Percentiles rank a stretch among this genome's conserved stretches.
phyloP scores from a whole-genome alignment of 441 rosid genomes.

The Populus hybrid region DNA sequence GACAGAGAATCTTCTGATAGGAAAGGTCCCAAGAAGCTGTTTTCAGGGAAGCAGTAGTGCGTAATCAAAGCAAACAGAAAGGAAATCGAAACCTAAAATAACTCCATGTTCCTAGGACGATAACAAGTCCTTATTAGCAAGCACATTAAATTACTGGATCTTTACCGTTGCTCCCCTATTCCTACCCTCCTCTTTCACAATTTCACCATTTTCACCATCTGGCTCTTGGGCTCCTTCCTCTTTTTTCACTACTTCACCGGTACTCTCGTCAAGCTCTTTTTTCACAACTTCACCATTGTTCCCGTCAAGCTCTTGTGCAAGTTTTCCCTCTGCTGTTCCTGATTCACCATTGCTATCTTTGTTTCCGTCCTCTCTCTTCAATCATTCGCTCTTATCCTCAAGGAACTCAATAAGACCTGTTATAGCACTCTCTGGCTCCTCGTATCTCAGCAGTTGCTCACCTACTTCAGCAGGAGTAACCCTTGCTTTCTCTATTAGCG shows the following conservation, averaged over 20 bases:
- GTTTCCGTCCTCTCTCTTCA: background rate
- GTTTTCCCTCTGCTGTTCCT: background rate
- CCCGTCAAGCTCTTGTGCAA: background rate
- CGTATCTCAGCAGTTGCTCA: constrained; percentile 35
- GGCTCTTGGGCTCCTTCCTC: background rate
- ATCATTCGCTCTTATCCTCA: constrained; percentile 13
- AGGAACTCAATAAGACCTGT: constrained; percentile 30
- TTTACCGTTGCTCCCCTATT: too few species aligned
- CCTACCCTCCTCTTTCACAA: background rate
- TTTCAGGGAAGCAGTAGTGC: too few species aligned
- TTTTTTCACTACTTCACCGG: background rate
- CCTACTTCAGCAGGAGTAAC: constrained; percentile 44
- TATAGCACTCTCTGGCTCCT: constrained; percentile 24
- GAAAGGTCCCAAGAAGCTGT: too few species aligned
- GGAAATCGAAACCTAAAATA: too few species aligned
- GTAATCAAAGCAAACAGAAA: too few species aligned
- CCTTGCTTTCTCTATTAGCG: constrained; percentile 15
- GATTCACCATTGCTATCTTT: background rate
- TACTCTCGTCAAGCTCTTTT: background rate
- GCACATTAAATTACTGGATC: too few species aligned
- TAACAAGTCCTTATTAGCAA: too few species aligned
- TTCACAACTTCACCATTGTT: background rate
- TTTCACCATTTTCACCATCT: background rate
- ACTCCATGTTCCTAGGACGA: too few species aligned
- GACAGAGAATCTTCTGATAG: too few species aligned